Percentiles rank a stretch among this genome's conserved stretches.
phyloP scores from a whole-genome alignment of 177 flowering plant genomes.

The Vitis hybrid region DNA sequence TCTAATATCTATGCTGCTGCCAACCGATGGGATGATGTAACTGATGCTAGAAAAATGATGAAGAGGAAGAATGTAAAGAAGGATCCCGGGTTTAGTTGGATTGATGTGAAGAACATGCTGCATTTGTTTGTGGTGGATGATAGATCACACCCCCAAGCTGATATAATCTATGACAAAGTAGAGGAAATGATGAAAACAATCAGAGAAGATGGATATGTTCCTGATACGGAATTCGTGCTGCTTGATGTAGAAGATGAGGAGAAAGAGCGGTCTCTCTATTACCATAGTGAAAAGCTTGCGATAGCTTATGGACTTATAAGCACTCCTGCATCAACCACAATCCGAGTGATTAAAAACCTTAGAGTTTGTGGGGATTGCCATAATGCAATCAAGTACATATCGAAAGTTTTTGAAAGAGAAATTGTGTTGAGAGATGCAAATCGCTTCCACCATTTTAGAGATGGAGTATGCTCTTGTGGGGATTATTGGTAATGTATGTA shows the following conservation, averaged over 20 bases:
- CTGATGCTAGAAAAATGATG: conserved; percentile 51
- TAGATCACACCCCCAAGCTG: conserved; percentile 43
- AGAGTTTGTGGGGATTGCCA: too few species aligned
- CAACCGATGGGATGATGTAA: conserved; percentile 47
- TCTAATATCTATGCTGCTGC: conserved; percentile 59
- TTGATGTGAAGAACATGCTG: conserved; percentile 47
- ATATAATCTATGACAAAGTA: conserved; percentile 39
- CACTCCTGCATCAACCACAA: conserved; percentile 19
- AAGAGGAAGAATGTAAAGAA: conserved; percentile 43
- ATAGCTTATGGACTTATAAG: conserved; percentile 46
- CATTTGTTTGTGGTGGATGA: conserved; percentile 58
- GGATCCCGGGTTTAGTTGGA: conserved; percentile 69
- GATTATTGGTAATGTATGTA: too few species aligned
- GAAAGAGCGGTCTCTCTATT: conserved; percentile 44
- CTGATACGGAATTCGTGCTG: conserved; percentile 44
- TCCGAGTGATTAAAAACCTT: too few species aligned
- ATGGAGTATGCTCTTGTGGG: too few species aligned
- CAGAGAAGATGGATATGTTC: conserved; percentile 48
- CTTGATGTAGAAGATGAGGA: conserved; percentile 54
- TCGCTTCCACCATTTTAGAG: too few species aligned
- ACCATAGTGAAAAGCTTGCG: conserved; percentile 62
- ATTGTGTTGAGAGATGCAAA: too few species aligned
- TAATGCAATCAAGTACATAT: too few species aligned
- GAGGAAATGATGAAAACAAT: conserved; percentile 45
- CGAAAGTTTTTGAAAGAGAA: too few species aligned